These are phyloP conservation scores for Ganoderma meredithae DNA, from an alignment of 1,284 basidiomycete species.

Conservation along the genomic window DNA sequence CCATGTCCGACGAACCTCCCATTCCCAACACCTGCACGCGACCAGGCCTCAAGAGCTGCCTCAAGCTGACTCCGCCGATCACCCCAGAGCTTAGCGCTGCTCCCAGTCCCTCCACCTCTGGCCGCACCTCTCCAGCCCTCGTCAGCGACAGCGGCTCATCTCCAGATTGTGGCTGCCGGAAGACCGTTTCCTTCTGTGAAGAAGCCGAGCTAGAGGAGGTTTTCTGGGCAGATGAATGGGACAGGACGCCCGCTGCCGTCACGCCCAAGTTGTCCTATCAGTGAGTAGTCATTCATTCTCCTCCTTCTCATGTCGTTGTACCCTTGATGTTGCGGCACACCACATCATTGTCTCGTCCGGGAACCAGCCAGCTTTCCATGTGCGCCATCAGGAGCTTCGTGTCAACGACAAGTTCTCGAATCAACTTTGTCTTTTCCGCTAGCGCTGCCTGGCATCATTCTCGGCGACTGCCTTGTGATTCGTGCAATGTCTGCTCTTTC, in stretches of 20 bases:
- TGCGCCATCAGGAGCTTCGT: background rate
- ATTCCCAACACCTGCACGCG: slow-evolving; percentile 20
- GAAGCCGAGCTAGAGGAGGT: slow-evolving; percentile 55
- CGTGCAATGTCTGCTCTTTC: background rate
- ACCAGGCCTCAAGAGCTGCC: slow-evolving; percentile 51
- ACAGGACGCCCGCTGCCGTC: slow-evolving; percentile 53
- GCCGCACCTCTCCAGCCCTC: slow-evolving; percentile 30
- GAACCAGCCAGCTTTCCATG: background rate
- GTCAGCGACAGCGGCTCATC: slow-evolving; percentile 31
- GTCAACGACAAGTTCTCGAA: background rate
- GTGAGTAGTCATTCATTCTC: slow-evolving; percentile 35
- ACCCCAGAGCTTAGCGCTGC: slow-evolving; percentile 39
- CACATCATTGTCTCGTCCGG: background rate
- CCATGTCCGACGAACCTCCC: slow-evolving; percentile 14
- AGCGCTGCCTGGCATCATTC: background rate
- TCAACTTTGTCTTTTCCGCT: background rate
- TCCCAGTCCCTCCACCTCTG: slow-evolving; percentile 33
- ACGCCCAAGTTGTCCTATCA: slow-evolving; percentile 46
- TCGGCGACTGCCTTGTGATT: background rate
- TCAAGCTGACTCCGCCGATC: slow-evolving; percentile 45
- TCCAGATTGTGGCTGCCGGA: slow-evolving; percentile 40
- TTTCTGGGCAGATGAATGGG: slow-evolving; percentile 73
- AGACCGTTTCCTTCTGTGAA: slow-evolving; percentile 64
- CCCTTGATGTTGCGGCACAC: background rate
- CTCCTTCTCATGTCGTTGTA: background rate